Evolutionary conservation across 2,329 filamentous ascomycete species (phyloP).

Genomic region (Penicillium sp.): DNA sequence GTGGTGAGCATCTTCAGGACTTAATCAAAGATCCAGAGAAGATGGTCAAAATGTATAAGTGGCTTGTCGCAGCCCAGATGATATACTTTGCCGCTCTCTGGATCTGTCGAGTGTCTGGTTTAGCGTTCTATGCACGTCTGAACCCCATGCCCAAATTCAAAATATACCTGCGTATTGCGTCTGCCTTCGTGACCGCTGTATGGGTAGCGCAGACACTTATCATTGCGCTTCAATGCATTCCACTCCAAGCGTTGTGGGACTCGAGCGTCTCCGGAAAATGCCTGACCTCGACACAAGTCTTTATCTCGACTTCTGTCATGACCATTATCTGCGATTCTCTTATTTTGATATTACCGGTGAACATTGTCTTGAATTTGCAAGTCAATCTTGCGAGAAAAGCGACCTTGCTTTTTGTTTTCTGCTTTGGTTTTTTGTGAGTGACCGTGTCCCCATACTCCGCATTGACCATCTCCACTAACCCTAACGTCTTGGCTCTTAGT

Average conservation of each 20-base stretch:
- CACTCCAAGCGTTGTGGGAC: slow-evolving; percentile 17
- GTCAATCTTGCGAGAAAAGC: slow-evolving; percentile 15
- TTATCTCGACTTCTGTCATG: slow-evolving; percentile 14
- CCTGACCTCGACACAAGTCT: slow-evolving; percentile 13
- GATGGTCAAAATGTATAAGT: slow-evolving; percentile 18
- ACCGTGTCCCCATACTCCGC: background rate
- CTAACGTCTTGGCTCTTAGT: background rate
- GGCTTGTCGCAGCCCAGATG: slow-evolving; percentile 20
- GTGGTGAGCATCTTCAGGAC: slow-evolving; percentile 14
- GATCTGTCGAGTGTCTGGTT: slow-evolving; percentile 19
- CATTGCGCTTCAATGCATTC: slow-evolving; percentile 23
- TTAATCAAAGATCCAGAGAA: slow-evolving; percentile 2
- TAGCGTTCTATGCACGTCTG: slow-evolving; percentile 21
- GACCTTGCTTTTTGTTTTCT: slow-evolving; percentile 9
- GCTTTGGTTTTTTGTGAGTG: slow-evolving; percentile 18
- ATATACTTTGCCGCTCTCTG: slow-evolving; percentile 20
- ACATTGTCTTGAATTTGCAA: slow-evolving; percentile 17
- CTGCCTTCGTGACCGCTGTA: slow-evolving; percentile 19
- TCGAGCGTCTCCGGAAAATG: slow-evolving; percentile 8
- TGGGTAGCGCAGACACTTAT: slow-evolving; percentile 18
- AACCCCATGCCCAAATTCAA: slow-evolving; percentile 17
- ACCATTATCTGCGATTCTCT: slow-evolving; percentile 21
- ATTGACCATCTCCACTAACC: background rate
- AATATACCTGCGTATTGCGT: background rate
- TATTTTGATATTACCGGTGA: slow-evolving; percentile 17